Base-by-base conservation (phyloP, 1,284 basidiomycete genomes). In the Ceratobasidium sp. region DNA sequence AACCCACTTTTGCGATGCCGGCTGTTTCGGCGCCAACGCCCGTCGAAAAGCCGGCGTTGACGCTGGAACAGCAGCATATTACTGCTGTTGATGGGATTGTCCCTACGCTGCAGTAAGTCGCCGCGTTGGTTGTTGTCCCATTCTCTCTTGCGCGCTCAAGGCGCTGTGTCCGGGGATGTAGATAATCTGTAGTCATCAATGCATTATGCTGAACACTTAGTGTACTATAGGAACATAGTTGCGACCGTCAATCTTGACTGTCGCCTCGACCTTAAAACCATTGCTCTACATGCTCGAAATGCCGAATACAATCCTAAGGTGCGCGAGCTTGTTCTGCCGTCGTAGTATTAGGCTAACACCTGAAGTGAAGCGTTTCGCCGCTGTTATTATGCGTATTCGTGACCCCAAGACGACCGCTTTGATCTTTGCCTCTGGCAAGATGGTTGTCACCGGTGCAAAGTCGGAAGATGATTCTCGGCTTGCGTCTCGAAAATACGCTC, bases 241-340 rank as follows among this genome's bases (percentile, higher is more conserved):
- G 97, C 98, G 11, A 99, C 98, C 17, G 98, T 99, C 84, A 99
- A 99, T 82, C 89, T 99, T 60, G 97, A 99, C 83, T 98, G 96
- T 79, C 91, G 97, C 50, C 87, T 99, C 75, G 98, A 99, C 82
- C 86, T 99, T 76, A 99, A 99, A 89, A 99, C 98, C 65, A 99
- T 99, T 78, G 97, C 97, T 22, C 85, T 99, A 77, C 98, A 99
- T 80, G 98, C 98, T 0, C 89, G 98, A 77, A 99, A 99, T 84
- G 98, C 98, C 53, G 98, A 99, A 86, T 99, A 99, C 85, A 99
- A 99, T 82, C 98, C 98, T 62, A 99, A 99, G 95, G 97, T 98
- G 89, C 84, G 93, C 92, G 63, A 66, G 17, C 33, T 48, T 51
- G 29, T 27, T 53, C 54, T 53, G 53, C 22, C 17, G 57, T 54